These are phyloP conservation scores for Komagataella populi DNA, from an alignment of 805 yeast genomes.

Conservation along the genomic window DNA sequence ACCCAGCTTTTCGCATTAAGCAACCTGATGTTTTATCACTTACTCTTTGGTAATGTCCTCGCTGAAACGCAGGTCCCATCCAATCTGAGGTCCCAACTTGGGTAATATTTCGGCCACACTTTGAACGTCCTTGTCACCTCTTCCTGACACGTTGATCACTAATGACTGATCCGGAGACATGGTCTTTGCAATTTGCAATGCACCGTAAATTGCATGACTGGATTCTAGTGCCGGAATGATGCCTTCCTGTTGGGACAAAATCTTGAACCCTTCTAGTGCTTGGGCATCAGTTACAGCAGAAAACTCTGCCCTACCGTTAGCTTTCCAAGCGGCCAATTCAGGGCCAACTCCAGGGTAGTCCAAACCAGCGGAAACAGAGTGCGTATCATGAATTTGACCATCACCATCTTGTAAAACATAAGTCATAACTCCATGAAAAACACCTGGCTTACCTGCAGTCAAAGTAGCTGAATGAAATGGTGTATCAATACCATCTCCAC, in stretches of 20 bases:
- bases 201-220: constrained; percentile 93
- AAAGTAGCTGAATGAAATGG: constrained; percentile 88
- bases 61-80: constrained; percentile 92
- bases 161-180: constrained; percentile 69
- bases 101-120: constrained; percentile 94
- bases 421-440: constrained; percentile 94
- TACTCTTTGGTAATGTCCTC: constrained; percentile 2
- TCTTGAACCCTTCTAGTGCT: constrained; percentile 81
- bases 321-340: constrained; percentile 91
- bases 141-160: constrained; percentile 86
- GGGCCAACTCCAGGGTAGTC: constrained; percentile 99
- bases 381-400: constrained; percentile 97
- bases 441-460: constrained; percentile 94
- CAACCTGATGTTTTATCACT: constrained; percentile 21
- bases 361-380: constrained; percentile 95
- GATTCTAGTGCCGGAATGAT: constrained; percentile 97
- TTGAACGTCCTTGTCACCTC: constrained; percentile 99
- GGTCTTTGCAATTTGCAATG: constrained; percentile 73
- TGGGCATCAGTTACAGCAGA: constrained; percentile 92
- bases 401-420: constrained; percentile 82
- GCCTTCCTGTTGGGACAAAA: constrained; percentile 89
- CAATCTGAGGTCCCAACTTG: constrained; percentile 75
- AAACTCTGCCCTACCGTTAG: constrained; percentile 83
- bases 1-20: constrained; percentile 1
- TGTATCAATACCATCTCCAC: constrained; percentile 92